Percentiles rank a stretch among this genome's conserved stretches.
Evolutionary conservation across 2,329 filamentous ascomycete genomes (phyloP).

Genomic region (Ophiostoma tasmaniense): DNA sequence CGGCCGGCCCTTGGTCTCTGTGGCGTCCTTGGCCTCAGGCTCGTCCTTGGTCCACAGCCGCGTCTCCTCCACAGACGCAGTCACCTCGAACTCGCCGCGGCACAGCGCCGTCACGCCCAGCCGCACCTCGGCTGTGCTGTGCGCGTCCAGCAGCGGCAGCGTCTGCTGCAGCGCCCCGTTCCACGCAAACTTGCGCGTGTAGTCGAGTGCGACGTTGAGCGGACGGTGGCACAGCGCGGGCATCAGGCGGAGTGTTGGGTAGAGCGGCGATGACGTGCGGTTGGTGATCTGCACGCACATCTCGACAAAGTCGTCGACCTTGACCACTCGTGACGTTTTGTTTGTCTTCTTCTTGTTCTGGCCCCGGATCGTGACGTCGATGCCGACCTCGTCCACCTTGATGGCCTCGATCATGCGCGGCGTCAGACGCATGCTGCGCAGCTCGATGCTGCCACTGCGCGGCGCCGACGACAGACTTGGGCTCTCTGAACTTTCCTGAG

Average conservation of each 20-base stretch:
- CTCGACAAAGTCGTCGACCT: conserved; percentile 57
- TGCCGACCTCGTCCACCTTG: conserved; percentile 68
- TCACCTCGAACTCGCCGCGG: conserved; percentile 73
- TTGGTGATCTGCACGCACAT: conserved; percentile 68
- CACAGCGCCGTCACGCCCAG: conserved; percentile 69
- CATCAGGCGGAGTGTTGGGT: conserved; percentile 65
- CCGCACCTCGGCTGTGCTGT: conserved; percentile 50
- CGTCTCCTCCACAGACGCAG: conserved; percentile 73
- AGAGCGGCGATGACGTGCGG: conserved; percentile 57
- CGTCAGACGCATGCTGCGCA: conserved; percentile 65
- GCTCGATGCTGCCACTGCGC: conserved; percentile 58
- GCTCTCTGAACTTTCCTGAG: no score
- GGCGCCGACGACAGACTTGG: neutral
- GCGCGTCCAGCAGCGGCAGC: conserved; percentile 53
- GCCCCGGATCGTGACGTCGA: conserved; percentile 47
- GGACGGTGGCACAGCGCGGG: conserved; percentile 68
- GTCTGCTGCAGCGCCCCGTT: conserved; percentile 74
- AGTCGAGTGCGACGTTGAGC: conserved; percentile 64
- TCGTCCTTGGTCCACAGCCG: conserved; percentile 39
- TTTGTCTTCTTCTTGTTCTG: neutral
- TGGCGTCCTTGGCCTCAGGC: conserved; percentile 11
- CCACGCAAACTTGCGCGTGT: conserved; percentile 74
- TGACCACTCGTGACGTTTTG: conserved; percentile 25
- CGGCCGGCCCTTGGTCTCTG: conserved; percentile 26
- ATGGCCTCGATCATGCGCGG: conserved; percentile 75